Evolutionary conservation across 2,329 filamentous ascomycete genomes (phyloP), one percentile per base, ranked within the genome.

Genomic region (Calycina marina): DNA sequence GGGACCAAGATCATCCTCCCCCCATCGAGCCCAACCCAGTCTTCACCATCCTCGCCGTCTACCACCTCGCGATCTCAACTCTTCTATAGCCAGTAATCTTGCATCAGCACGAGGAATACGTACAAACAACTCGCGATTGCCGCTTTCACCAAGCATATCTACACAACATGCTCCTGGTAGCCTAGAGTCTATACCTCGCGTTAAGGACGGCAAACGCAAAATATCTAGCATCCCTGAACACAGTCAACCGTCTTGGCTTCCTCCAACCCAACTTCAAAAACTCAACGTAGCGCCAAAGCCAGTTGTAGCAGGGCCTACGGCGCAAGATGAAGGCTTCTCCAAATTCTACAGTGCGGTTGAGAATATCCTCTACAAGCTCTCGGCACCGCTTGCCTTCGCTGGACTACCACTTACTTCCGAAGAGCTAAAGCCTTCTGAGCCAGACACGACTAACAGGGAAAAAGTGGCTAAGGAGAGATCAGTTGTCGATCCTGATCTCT

Each of bases 301-400:
- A 11, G 32, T 38, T 18, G 38, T 41, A 40, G 39, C 14, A 40
- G 51, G 37, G 18, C 37, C 33, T 18, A 36, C 38, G 60, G 56
- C 44, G 5, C 48, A 57, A 2, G 83, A 93, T 18, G 85, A 88
- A 35, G 77, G 82, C 4, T 98, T 94, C 51, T 72, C 82, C 5
- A 73, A 76, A 33, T 98, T 96, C 58, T 98, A 96, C 57, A 86
- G 70, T 37, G 85, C 84, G 1, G 93, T 94, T 48, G 85, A 86
- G 34, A 83, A 71, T 33, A 70, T 94, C 29, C 82, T 96, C 50
- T 90, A 84, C 39, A 80, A 77, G 45, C 71, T 96, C 9, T 92
- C 88, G 0, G 85, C 86, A 0, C 86, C 86, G 1, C 63, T 98
- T 17, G 88, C 86, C 3, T 98, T 94, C 58, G 84, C 90, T 4